Percentiles rank a stretch among this genome's conserved stretches.
Evolutionary conservation across 805 yeast species (phyloP).

Genomic region (Sugiyamaella boreocaroliniensis): DNA sequence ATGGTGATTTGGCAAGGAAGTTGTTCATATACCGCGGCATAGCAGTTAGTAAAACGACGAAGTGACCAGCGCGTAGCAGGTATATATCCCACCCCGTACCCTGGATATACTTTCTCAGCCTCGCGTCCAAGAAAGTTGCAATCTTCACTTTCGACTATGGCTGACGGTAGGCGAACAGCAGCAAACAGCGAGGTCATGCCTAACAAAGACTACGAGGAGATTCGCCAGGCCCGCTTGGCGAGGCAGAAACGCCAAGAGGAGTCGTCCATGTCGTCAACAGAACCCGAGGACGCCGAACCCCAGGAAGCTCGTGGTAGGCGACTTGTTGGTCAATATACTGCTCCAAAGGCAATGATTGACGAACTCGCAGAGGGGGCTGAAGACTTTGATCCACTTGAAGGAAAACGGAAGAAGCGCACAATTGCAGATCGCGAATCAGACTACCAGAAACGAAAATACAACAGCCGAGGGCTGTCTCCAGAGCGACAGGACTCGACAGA

Average conservation of each 20-base stretch:
- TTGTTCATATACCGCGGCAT: no score
- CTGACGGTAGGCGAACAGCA: not conserved
- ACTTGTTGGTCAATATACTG: conserved; percentile 38
- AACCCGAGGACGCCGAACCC: not conserved
- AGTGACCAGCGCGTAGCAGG: not conserved
- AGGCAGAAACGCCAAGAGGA: not conserved
- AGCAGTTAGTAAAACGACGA: no score
- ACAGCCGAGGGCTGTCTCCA: conserved; percentile 26
- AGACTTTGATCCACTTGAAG: conserved; percentile 29
- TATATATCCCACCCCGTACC: not conserved
- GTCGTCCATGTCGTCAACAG: not conserved
- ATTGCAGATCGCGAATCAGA: conserved; percentile 37
- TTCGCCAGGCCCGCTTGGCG: not conserved
- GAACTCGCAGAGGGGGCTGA: conserved; percentile 26
- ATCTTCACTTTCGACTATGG: not conserved
- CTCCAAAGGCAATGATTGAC: conserved; percentile 32
- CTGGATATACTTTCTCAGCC: not conserved
- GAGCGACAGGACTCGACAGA: conserved; percentile 15
- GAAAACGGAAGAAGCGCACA: conserved; percentile 19
- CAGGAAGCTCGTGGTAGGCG: not conserved
- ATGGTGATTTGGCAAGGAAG: no score
- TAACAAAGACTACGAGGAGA: conserved; percentile 7
- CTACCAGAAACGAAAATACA: conserved; percentile 41
- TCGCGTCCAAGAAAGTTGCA: not conserved
- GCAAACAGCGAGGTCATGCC: not conserved